A percentile compares a stretch with the other conserved stretches of the same genome.
Evolutionary conservation across 371 early-diverging fungal species (phyloP).

Genomic region (Lichtheimia ramosa): DNA sequence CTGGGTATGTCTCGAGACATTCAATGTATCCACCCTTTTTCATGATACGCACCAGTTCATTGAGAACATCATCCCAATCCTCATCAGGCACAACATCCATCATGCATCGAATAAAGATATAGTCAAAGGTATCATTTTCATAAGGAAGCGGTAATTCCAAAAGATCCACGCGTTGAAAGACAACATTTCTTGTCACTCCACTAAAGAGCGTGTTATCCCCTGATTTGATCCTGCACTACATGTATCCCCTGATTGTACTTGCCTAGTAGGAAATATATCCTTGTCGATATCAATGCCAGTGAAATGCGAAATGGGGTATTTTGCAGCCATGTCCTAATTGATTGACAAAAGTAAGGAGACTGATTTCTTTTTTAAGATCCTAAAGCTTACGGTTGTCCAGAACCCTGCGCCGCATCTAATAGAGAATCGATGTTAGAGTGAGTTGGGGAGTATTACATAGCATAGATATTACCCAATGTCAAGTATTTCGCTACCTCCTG

Average conservation of each 20-base stretch:
- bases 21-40: slow-evolving; percentile 49
- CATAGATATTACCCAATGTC: slow-evolving; percentile 51
- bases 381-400: slow-evolving; percentile 37
- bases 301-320: slow-evolving; percentile 41
- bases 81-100: slow-evolving; percentile 35
- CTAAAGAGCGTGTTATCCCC: slow-evolving; percentile 1
- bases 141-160: slow-evolving; percentile 40
- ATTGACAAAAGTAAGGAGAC: not conserved
- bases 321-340: slow-evolving; percentile 40
- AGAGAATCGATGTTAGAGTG: not conserved
- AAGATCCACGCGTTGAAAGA: slow-evolving; percentile 36
- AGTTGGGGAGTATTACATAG: too few relatives aligned
- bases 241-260: slow-evolving; percentile 5
- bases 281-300: slow-evolving; percentile 46
- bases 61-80: slow-evolving; percentile 37
- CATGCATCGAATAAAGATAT: slow-evolving; percentile 46
- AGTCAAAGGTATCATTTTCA: slow-evolving; percentile 41
- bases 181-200: slow-evolving; percentile 24
- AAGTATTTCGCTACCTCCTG: slow-evolving; percentile 44
- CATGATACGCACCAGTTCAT: slow-evolving; percentile 40
- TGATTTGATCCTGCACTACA: too few relatives aligned
- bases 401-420: slow-evolving; percentile 42
- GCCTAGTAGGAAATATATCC: slow-evolving; percentile 34
- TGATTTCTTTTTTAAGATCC: not conserved
- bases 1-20: slow-evolving; percentile 45